Percentiles rank a stretch among this genome's conserved stretches.
Evolutionary conservation across 1,284 basidiomycete species (phyloP).

Genomic region (Cutaneotrichosporon cutaneum): DNA sequence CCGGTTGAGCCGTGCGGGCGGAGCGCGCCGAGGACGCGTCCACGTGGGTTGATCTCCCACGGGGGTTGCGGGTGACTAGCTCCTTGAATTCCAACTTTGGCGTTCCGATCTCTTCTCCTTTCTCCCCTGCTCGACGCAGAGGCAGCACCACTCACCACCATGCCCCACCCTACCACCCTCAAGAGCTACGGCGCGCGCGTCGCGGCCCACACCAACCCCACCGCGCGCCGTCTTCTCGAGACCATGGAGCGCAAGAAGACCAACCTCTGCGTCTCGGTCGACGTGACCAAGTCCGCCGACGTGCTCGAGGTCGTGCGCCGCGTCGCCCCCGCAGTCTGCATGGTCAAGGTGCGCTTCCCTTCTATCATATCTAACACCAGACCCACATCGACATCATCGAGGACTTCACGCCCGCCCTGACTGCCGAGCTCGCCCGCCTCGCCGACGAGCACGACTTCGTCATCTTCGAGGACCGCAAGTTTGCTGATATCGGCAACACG

Average conservation of each 20-base stretch:
- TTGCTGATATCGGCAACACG: conserved; percentile 98
- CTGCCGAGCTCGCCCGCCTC: conserved; percentile 69
- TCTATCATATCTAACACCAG: conserved; percentile 61
- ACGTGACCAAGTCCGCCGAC: conserved; percentile 79
- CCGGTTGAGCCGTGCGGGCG: neutral
- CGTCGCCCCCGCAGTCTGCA: conserved; percentile 84
- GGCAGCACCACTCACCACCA: conserved; percentile 17
- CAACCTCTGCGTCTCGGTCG: conserved; percentile 93
- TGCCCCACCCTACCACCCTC: conserved; percentile 38
- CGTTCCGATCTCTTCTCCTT: neutral
- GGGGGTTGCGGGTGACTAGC: neutral
- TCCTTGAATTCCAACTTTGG: neutral
- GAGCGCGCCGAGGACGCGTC: neutral
- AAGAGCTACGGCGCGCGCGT: conserved; percentile 67
- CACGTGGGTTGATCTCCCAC: neutral
- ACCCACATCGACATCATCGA: conserved; percentile 96
- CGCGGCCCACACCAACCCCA: conserved; percentile 64
- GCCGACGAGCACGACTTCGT: conserved; percentile 85
- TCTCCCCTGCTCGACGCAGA: neutral
- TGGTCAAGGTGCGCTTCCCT: conserved; percentile 88
- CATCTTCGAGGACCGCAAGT: conserved; percentile 98
- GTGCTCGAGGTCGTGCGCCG: conserved; percentile 83
- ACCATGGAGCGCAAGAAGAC: conserved; percentile 84
- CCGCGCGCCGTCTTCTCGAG: conserved; percentile 73
- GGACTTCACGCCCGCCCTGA: conserved; percentile 78